These are phyloP conservation scores for Penicillium fuscoglaucum DNA, from an alignment of 2,329 filamentous ascomycete genomes.

Conservation along the genomic window DNA sequence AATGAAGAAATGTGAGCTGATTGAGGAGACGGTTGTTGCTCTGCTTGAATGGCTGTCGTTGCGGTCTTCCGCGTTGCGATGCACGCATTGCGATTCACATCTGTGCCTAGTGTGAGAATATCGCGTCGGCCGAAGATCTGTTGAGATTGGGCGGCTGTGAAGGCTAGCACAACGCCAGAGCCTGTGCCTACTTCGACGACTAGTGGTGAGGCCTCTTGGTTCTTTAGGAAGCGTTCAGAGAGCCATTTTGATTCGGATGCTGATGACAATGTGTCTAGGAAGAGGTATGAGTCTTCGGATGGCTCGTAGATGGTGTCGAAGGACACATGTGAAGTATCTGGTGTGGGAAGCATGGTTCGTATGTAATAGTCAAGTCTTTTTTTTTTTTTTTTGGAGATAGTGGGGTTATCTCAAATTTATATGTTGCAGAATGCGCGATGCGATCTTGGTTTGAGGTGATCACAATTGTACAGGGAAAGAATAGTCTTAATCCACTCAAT, in stretches of 20 bases:
- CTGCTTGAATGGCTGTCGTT: slow-evolving; percentile 45
- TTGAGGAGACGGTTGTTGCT: slow-evolving; percentile 31
- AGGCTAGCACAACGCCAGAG: slow-evolving; percentile 90
- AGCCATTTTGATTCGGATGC: slow-evolving; percentile 69
- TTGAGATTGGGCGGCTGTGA: slow-evolving; percentile 72
- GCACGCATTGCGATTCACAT: slow-evolving; percentile 85
- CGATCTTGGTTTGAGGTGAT: not conserved
- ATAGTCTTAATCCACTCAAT: too few species aligned
- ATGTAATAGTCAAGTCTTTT: not conserved
- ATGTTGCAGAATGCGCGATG: not conserved
- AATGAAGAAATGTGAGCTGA: slow-evolving; percentile 65
- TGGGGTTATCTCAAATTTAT: slow-evolving; percentile 2
- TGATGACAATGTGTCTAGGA: slow-evolving; percentile 86
- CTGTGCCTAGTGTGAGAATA: slow-evolving; percentile 72
- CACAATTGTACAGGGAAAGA: not conserved
- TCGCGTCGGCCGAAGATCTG: slow-evolving; percentile 70
- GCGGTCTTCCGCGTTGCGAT: slow-evolving; percentile 71
- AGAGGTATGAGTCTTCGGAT: slow-evolving; percentile 90
- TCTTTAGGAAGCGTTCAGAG: slow-evolving; percentile 56
- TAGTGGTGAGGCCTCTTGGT: slow-evolving; percentile 50
- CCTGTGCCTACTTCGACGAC: slow-evolving; percentile 86
- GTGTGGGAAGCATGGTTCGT: slow-evolving; percentile 78
- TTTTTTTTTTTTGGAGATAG: slow-evolving; percentile 1
- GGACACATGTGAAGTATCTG: slow-evolving; percentile 85
- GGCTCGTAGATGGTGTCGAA: slow-evolving; percentile 92